Percentiles rank a stretch among this genome's conserved stretches.
Conservation (phyloP, 2,329 filamentous ascomycete species). For the Penicillium sp. region DNA sequence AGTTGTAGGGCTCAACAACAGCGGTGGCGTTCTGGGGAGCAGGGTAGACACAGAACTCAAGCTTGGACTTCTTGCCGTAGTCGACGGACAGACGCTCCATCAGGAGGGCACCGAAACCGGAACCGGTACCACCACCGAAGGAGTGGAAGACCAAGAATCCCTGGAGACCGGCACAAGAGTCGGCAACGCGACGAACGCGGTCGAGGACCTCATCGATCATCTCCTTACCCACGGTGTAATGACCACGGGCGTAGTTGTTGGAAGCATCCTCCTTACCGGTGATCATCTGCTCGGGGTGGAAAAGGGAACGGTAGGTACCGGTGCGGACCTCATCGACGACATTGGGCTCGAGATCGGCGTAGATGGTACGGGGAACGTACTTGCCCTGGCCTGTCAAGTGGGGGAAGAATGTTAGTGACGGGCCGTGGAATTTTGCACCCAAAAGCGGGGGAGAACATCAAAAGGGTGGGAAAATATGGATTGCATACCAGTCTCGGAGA, state of each 20-base stretch:
- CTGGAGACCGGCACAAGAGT: constrained; percentile 97
- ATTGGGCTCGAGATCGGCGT: constrained; percentile 99
- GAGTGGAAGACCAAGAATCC: constrained; percentile 99
- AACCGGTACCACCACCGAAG: constrained; percentile 97
- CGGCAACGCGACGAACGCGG: constrained; percentile 95
- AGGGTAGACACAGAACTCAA: constrained; percentile 99
- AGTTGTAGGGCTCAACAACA: constrained; percentile 99
- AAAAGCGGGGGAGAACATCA: constrained; percentile 18
- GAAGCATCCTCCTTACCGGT: constrained; percentile 99
- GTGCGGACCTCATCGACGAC: constrained; percentile 99
- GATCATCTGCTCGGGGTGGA: constrained; percentile 99
- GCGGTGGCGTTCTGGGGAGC: constrained; percentile 96
- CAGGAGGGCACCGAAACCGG: constrained; percentile 94
- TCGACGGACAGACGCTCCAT: constrained; percentile 99
- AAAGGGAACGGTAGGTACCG: constrained; percentile 90
- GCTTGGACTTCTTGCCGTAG: constrained; percentile 99
- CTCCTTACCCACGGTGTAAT: constrained; percentile 99
- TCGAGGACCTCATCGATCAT: constrained; percentile 97
- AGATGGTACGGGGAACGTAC: constrained; percentile 98
- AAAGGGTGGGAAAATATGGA: constrained; percentile 23
- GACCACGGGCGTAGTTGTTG: constrained; percentile 99
- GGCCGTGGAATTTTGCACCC: constrained; percentile 12
- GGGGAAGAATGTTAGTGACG: constrained; percentile 19
- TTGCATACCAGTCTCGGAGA: constrained; percentile 93
- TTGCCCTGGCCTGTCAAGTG: constrained; percentile 79